A percentile compares a stretch with the other conserved stretches of the same genome.
These are phyloP conservation scores for Rhodotorula sp. DNA, from an alignment of 1,284 basidiomycete species.

Conservation along the genomic window DNA sequence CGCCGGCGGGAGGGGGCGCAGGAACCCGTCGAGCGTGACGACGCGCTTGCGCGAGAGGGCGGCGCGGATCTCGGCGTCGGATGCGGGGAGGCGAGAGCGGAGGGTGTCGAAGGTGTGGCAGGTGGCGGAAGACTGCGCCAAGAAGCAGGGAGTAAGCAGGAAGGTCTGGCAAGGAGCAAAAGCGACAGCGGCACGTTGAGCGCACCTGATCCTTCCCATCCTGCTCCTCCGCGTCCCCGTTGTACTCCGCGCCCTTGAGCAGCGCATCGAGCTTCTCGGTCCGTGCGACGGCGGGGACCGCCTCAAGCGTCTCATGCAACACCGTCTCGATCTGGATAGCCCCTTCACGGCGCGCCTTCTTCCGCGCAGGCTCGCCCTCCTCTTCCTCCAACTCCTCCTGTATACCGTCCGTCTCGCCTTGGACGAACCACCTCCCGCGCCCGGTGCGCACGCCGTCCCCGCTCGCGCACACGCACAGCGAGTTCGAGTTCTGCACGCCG, in stretches of 20 bases:
- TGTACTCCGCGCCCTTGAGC: conserved; percentile 34
- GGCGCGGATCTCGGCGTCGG: conserved; percentile 27
- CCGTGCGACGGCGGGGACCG: conserved; percentile 38
- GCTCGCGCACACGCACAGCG: conserved; percentile 62
- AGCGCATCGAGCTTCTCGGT: conserved; percentile 28
- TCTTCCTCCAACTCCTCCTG: conserved; percentile 18
- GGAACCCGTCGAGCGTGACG: conserved; percentile 50
- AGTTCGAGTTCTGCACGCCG: conserved; percentile 81
- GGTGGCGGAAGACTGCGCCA: background rate
- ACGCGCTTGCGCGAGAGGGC: conserved; percentile 26
- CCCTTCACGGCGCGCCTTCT: conserved; percentile 7
- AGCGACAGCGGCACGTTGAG: background rate
- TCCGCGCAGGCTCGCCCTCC: conserved; percentile 42
- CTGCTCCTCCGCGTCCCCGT: conserved; percentile 16
- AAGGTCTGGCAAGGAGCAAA: no score
- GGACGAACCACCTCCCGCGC: conserved; percentile 15
- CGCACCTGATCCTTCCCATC: background rate
- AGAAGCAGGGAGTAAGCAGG: background rate
- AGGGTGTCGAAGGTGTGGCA: conserved; percentile 20
- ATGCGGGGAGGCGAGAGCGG: conserved; percentile 35
- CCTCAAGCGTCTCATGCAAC: conserved; percentile 46
- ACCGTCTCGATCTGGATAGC: conserved; percentile 37
- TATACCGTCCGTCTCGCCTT: background rate
- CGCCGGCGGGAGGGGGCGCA: conserved; percentile 67
- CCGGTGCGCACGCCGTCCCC: conserved; percentile 9